A percentile compares a stretch with the other conserved stretches of the same genome.
Conservation (phyloP, 805 yeast species). For the Starmerella stigmatis region DNA sequence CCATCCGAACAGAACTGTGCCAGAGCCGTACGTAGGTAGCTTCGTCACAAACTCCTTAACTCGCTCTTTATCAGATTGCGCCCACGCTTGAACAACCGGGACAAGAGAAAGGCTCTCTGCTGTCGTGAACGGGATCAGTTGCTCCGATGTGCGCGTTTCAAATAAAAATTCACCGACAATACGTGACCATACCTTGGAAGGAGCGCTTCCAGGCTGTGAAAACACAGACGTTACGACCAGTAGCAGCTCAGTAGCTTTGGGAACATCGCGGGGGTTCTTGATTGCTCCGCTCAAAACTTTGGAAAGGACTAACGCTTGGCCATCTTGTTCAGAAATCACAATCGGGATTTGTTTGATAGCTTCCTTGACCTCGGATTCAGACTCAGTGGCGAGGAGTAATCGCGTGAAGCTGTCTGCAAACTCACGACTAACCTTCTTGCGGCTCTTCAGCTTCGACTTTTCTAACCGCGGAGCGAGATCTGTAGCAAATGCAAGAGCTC, state of each 20-base stretch:
- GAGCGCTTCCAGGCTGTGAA: conserved; percentile 14
- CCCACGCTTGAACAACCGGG: conserved; percentile 51
- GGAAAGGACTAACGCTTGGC: conserved; percentile 40
- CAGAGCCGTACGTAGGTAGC: conserved; percentile 40
- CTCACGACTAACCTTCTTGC: conserved; percentile 44
- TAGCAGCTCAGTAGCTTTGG: conserved; percentile 12
- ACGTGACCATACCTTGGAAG: conserved; percentile 52
- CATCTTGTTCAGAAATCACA: conserved; percentile 52
- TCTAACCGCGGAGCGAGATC: conserved; percentile 15
- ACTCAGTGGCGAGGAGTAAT: conserved; percentile 21
- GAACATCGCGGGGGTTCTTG: conserved; percentile 9
- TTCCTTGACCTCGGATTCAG: conserved; percentile 26
- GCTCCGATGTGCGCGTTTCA: conserved; percentile 36
- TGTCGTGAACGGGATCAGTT: conserved; percentile 38
- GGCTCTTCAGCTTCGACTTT: conserved; percentile 10
- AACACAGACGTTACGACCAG: conserved; percentile 5
- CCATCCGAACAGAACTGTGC: conserved; percentile 50
- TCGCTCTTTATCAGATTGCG: conserved; percentile 50
- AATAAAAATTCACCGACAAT: conserved; percentile 53
- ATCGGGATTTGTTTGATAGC: conserved; percentile 36
- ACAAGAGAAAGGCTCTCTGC: conserved; percentile 40
- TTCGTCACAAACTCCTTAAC: conserved; percentile 41
- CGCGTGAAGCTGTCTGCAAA: conserved; percentile 38
- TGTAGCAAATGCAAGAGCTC: background rate
- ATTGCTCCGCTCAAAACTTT: conserved; percentile 35